Evolutionary conservation across 176 grass and related monocot species (phyloP).

Genomic region (Avena atlantica): DNA sequence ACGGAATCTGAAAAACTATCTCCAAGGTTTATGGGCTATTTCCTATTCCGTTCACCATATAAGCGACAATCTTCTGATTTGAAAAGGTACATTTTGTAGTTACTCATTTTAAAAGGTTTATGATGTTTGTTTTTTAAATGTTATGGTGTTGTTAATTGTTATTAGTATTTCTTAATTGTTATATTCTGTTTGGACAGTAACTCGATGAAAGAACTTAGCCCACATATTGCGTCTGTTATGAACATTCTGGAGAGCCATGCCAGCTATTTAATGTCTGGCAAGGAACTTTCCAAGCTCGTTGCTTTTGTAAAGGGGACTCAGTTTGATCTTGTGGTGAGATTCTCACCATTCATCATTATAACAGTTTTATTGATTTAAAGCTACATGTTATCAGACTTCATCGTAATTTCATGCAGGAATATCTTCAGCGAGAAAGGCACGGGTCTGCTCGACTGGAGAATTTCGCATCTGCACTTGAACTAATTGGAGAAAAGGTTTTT

Average conservation of each 20-base stretch:
- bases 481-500: conserved; percentile 95
- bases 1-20: conserved; percentile 85
- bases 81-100: conserved; percentile 64
- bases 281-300: conserved; percentile 98
- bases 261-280: conserved; percentile 97
- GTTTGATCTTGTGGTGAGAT: conserved; percentile 96
- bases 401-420: conserved; percentile 70
- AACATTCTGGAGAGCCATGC: conserved; percentile 97
- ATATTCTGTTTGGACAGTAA: conserved; percentile 56
- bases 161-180: conserved; percentile 29
- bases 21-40: conserved; percentile 89
- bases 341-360: conserved; percentile 29
- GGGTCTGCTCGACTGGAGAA: conserved; percentile 90
- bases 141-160: conserved; percentile 13
- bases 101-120: conserved; percentile 24
- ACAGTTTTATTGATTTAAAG: conserved; percentile 31
- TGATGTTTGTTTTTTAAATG: not conserved
- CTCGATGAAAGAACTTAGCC: conserved; percentile 89
- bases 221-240: conserved; percentile 96
- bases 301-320: conserved; percentile 99
- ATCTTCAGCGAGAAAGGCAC: conserved; percentile 92
- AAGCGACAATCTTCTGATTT: conserved; percentile 86
- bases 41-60: conserved; percentile 81
- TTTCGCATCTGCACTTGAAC: conserved; percentile 97
- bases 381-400: conserved; percentile 27